Evolutionary conservation across 352 stramenopile species (phyloP).

Genomic region (Peronospora farinosa): DNA sequence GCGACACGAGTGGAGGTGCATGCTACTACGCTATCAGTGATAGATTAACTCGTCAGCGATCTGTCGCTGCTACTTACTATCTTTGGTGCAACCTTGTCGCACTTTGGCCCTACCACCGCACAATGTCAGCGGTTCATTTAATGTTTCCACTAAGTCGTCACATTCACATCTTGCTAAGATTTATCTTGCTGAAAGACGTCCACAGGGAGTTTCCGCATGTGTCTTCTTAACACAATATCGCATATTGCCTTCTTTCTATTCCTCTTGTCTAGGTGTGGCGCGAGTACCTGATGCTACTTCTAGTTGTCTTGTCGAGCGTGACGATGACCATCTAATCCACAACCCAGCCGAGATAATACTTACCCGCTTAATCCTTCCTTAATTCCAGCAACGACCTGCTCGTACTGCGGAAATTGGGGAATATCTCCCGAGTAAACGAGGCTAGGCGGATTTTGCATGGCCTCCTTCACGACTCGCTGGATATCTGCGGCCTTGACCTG

Average conservation of each 20-base stretch:
- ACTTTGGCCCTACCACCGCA: conserved; percentile 58
- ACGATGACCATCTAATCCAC: not conserved
- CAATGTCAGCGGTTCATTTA: conserved; percentile 41
- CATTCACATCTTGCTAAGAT: not conserved
- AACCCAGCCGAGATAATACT: not conserved
- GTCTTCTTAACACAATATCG: too few relatives aligned
- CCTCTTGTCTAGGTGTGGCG: too few relatives aligned
- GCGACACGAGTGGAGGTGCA: conserved; percentile 50
- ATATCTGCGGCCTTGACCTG: conserved; percentile 81
- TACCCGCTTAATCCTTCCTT: conserved; percentile 51
- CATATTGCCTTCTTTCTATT: too few relatives aligned
- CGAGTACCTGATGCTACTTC: too few relatives aligned
- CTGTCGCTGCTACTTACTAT: conserved; percentile 57
- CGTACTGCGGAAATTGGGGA: conserved; percentile 71
- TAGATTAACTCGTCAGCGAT: conserved; percentile 35
- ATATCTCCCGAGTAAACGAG: conserved; percentile 83
- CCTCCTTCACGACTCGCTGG: conserved; percentile 66
- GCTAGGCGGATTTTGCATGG: conserved; percentile 72
- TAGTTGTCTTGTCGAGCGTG: not conserved
- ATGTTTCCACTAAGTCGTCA: conserved; percentile 32
- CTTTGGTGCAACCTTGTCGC: conserved; percentile 62
- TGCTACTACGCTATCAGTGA: conserved; percentile 44
- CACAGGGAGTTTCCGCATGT: too few relatives aligned
- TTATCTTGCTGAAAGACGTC: too few relatives aligned
- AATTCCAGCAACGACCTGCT: conserved; percentile 70